Evolutionary conservation across 257 asterid genomes (phyloP).

Genomic region (Przewalskia tangutica): DNA sequence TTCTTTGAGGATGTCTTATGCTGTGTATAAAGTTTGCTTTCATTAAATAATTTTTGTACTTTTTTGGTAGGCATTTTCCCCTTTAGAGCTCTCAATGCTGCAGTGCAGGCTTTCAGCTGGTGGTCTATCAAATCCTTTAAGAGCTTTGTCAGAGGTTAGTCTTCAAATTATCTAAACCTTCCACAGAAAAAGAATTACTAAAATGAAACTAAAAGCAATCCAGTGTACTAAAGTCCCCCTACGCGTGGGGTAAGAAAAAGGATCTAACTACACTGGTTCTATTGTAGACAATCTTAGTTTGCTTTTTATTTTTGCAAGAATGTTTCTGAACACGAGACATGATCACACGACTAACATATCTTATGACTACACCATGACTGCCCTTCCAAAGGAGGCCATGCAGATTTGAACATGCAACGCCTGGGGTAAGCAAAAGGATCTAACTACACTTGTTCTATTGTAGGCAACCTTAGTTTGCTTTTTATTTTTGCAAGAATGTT

Average conservation of each 20-base stretch:
- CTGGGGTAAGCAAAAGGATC: neutral
- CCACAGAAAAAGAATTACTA: too few species aligned
- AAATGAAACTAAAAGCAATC: too few species aligned
- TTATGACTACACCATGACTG: neutral
- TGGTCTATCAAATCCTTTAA: neutral
- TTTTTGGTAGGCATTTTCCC: neutral
- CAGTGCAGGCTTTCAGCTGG: neutral
- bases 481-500: neutral
- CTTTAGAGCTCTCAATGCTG: neutral
- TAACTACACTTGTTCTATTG: neutral
- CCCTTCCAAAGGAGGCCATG: neutral
- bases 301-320: too few species aligned
- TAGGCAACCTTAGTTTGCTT: too few species aligned
- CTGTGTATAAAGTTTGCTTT: neutral
- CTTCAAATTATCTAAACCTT: too few species aligned
- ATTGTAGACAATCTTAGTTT: too few species aligned
- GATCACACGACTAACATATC: too few species aligned
- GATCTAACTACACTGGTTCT: neutral
- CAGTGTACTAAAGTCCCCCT: neutral
- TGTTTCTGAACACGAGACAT: neutral
- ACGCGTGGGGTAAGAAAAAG: neutral
- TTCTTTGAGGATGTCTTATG: neutral
- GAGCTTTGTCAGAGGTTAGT: neutral
- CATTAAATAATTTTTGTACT: neutral
- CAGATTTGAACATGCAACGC: neutral